Base-by-base conservation (phyloP, 495 filamentous ascomycete species). In the Hapsidospora chrysogenum region DNA sequence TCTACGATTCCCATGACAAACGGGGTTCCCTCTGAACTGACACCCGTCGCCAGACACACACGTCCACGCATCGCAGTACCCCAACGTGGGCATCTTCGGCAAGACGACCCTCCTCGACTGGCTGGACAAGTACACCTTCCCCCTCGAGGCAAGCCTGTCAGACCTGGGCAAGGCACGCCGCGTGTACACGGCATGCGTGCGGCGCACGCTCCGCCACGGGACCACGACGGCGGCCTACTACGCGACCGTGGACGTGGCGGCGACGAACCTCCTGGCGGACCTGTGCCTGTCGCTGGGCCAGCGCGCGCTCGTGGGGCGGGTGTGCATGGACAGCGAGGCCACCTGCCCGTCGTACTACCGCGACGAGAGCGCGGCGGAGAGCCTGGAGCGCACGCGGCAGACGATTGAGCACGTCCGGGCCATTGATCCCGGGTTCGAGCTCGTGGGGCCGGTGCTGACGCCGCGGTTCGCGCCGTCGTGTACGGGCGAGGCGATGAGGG, bases 91-190 rank as follows among this genome's bases (percentile, higher is more conserved):
- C 33, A 74, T 96, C 45, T 95, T 95, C 49, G 87, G 87, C 50
- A 80, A 78, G 32, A 74, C 78, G 2, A 92, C 85, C 13, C 72
- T 97, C 29, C 70, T 97, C 16, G 73, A 82, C 56, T 97, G 87
- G 87, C 69, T 97, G 4, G 63, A 85, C 41, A 82, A 64, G 3
- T 97, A 97, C 60, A 97, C 87, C n/a, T 97, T 92, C 56, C 87
- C 87, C 0, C 67, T 92, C 37, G 87, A 96, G 56, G 62, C 72
- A 9, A 80, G 76, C 13, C 69, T 94, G 37, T 46, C 56, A 3
- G 50, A 56, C 38, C 57, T 53, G 28, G 47, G 49, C 45, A 61
- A 63, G 41, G 45, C 60, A 29, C 65, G 60, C 51, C 60, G 41
- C 42, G 68, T 86, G 41, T 96, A 96, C 57, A 63, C 65, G 13